Evolutionary conservation across 2,329 filamentous ascomycete species (phyloP).

Genomic region (Beauveria rudraprayagi): DNA sequence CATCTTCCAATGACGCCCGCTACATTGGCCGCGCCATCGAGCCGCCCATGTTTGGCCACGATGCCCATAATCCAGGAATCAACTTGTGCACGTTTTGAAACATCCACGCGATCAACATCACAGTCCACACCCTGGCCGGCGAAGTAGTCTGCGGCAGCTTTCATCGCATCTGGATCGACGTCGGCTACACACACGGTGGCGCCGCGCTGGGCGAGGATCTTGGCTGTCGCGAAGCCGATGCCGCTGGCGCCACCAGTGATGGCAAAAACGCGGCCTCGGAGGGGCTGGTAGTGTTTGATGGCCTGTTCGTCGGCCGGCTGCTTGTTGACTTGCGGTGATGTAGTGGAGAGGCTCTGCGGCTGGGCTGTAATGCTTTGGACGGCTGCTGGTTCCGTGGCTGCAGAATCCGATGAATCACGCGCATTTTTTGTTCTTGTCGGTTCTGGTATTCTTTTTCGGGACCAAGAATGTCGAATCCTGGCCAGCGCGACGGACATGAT

Average conservation of each 20-base stretch:
- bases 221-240: slow-evolving; percentile 34
- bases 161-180: slow-evolving; percentile 25
- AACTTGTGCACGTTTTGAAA: slow-evolving; percentile 38
- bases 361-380: background rate
- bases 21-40: slow-evolving; percentile 46
- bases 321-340: background rate
- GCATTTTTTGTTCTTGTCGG: background rate
- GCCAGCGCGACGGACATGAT: background rate
- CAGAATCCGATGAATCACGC: background rate
- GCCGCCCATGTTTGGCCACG: slow-evolving; percentile 37
- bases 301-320: background rate
- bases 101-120: slow-evolving; percentile 34
- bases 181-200: slow-evolving; percentile 31
- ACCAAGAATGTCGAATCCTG: slow-evolving; percentile 1
- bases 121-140: slow-evolving; percentile 17
- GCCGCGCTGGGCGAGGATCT: slow-evolving; percentile 27
- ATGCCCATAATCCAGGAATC: slow-evolving; percentile 39
- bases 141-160: slow-evolving; percentile 25
- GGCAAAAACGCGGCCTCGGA: slow-evolving; percentile 21
- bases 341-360: background rate
- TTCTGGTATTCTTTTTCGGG: background rate
- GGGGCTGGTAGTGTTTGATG: background rate
- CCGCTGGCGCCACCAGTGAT: slow-evolving; percentile 28
- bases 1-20: slow-evolving; percentile 41
- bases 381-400: background rate